Conservation (phyloP, 2,329 filamentous ascomycete genomes). For the Fusarium papillatum region DNA sequence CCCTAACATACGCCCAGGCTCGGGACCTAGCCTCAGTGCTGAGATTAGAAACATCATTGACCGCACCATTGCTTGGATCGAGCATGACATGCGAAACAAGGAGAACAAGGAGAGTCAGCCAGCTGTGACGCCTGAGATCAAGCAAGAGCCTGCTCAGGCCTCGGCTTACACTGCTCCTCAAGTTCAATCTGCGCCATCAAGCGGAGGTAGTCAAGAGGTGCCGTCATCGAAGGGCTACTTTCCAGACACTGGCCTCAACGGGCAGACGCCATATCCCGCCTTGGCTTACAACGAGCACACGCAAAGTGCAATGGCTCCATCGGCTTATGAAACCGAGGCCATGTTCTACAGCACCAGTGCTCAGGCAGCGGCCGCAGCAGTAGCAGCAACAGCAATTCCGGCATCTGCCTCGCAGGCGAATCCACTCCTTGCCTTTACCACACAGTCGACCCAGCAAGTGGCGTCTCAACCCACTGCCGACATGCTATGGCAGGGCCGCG, state of each 20-base stretch:
- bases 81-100: conserved; percentile 60
- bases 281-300: conserved; percentile 48
- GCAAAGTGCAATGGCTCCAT: conserved; percentile 33
- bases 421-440: conserved; percentile 55
- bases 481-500: conserved; percentile 51
- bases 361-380: conserved; percentile 33
- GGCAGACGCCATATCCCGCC: conserved; percentile 46
- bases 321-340: conserved; percentile 45
- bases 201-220: conserved; percentile 35
- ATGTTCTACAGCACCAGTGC: conserved; percentile 47
- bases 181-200: conserved; percentile 16
- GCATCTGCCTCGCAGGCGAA: conserved; percentile 47
- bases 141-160: conserved; percentile 52
- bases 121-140: conserved; percentile 45
- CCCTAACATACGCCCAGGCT: conserved; percentile 51
- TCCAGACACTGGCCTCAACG: conserved; percentile 40
- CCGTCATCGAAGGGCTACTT: conserved; percentile 48
- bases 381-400: conserved; percentile 39
- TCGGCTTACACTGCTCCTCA: conserved; percentile 36
- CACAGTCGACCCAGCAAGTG: conserved; percentile 54
- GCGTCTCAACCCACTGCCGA: conserved; percentile 42
- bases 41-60: conserved; percentile 64
- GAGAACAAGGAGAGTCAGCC: conserved; percentile 35
- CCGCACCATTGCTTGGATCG: conserved; percentile 65
- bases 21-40: conserved; percentile 57